Evolutionary conservation across 1,139 yeast genomes (phyloP), one percentile per base, ranked within the genome.

Genomic region (Arxiozyma bovina): DNA sequence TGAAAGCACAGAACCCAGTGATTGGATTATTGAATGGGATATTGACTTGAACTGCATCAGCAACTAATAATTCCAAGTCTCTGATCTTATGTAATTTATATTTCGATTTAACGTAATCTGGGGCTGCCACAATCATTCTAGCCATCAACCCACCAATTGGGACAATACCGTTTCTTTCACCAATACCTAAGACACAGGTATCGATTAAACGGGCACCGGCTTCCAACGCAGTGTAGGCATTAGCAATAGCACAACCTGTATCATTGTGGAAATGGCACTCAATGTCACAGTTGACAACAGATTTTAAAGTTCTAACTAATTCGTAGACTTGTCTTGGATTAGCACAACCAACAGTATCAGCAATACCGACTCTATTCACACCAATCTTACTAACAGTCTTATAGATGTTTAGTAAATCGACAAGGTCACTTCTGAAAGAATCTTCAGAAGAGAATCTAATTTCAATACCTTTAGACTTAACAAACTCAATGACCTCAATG

Each of bases 211-310:
- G 85, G 61, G 99, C 99, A 69, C 99, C 99, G 54, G 94, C 99
- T 76, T 93, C 99, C 66, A 93, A 80, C 20, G 98, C 98, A 59
- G 97, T 88, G 79, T 93, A 93, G 50, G 99, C 96, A 71, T 93
- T 93, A 59, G 98, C 97, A 76, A 93, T 88, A 63, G 99, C 98
- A 78, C 98, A 91, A 58, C 99, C 99, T 48, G 99, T 93, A 73
- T 93, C 99, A 72, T 93, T 89, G 77, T 93, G 99, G 89, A 93
- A 93, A 75, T 93, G 99, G 73, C 97, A 89, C 76, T 93, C 99
- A 67, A 93, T 91, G 71, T 93, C 98, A 77, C 99, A 93, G 44
- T 90, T 85, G 51, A 93, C 98, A 52, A 91, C 96, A 17, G 91
- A 83, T 76, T 85, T 87, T 72, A 93, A 83, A 48, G 98, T 93